These are phyloP conservation scores for Picea glauca DNA, from an alignment of 75 land plant species.

Conservation along the genomic window DNA sequence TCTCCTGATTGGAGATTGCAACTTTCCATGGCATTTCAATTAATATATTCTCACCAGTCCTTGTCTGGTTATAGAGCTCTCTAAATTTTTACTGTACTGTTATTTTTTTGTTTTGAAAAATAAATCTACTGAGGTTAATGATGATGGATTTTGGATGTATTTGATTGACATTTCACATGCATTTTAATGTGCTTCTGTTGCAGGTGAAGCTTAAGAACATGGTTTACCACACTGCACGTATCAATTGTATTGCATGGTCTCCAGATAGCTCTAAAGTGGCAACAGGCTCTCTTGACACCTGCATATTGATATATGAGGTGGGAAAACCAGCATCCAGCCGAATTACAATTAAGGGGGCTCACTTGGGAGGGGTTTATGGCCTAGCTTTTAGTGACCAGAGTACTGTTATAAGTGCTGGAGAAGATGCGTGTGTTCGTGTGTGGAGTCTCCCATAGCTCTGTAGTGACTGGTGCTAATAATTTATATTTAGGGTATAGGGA, in stretches of 20 bases:
- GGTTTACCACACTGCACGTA: conserved; percentile 90
- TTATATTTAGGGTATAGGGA: no score
- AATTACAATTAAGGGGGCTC: conserved; percentile 79
- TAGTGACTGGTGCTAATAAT: no score
- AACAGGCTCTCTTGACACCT: conserved; percentile 85
- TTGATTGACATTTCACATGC: background rate
- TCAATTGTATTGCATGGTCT: conserved; percentile 91
- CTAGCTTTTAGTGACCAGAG: conserved; percentile 61
- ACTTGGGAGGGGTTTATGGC: conserved; percentile 85
- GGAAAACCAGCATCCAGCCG: conserved; percentile 73
- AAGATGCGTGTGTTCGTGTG: conserved; percentile 85
- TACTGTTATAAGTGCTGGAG: conserved; percentile 79
- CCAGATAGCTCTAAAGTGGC: conserved; percentile 80
- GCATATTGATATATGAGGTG: conserved; percentile 75
- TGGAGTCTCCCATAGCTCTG: conserved; percentile 46
- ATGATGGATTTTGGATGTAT: background rate
- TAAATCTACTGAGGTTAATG: background rate
- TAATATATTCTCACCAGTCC: background rate
- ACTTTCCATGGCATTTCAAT: background rate
- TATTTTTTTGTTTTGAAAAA: background rate
- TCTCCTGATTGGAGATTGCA: background rate
- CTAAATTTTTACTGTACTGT: background rate
- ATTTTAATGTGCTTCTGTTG: conserved; percentile 7
- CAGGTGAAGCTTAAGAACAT: conserved; percentile 95
- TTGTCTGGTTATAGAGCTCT: background rate